Evolutionary conservation across 805 yeast genomes (phyloP), one percentile per base, ranked within the genome.

Genomic region (Suhomyces emberorum): DNA sequence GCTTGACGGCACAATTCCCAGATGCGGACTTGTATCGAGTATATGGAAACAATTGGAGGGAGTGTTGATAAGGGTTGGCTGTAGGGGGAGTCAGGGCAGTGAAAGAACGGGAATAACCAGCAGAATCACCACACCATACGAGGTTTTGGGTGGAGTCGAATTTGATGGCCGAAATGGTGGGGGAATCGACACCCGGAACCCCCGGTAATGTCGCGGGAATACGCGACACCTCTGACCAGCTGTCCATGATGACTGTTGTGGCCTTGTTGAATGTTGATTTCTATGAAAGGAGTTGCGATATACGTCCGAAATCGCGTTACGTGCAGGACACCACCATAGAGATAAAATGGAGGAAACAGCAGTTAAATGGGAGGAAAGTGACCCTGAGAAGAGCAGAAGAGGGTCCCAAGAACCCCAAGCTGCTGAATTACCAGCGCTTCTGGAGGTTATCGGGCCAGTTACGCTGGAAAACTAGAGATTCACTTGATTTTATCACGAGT

Each of bases 121-220:
- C 70, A 1, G 76, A 57, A 54, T 86, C 93, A 12, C 95, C 95
- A 1, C 81, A 70, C 98, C 98, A 91, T 2, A 89, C 54, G 30
- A 93, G 64, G 48, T 89, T 93, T 41, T 79, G 75, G n/a, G 72
- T 62, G 24, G 71, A 72, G 60, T 89, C 96, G 56, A 88, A 88
- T 34, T 42, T 43, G 11, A 65, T 41, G 6, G 69, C 32, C 9
- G 67, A 41, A 28, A 65, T 49, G 10, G 34, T 37, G 7, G 43
- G 37, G 8, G 28, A 11, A 16, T 21, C 30, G 10, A 28, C 33
- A n/a, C 15, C 24, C 2, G 30, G 15, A 11, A 30, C 17, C 15
- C 35, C 27, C 4, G 24, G 28, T 15, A 16, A 12, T 12, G 45
- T 41, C 16, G 47, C 42, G 10, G 44, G 39, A 16, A 42, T 36